Evolutionary conservation across 148 eudicot species (phyloP), one percentile per base, ranked within the genome.

Genomic region (Tetragonia tetragonoides): DNA sequence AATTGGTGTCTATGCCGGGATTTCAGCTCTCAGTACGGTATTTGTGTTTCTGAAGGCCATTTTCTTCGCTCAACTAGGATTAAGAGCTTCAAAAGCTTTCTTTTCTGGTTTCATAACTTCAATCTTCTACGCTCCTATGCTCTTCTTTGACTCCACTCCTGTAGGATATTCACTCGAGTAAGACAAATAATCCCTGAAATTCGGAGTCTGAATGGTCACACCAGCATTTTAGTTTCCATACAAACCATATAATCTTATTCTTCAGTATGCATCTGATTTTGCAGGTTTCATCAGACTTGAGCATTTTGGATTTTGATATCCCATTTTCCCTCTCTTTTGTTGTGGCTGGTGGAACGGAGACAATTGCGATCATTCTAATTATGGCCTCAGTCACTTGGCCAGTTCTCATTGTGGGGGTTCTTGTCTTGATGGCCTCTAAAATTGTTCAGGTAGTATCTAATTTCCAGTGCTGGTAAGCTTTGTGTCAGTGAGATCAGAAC

Each of bases 101-200:
- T 89, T 89, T 81, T 79, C 79, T 5, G 80, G 78, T 40, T 82
- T 89, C 68, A 85, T 65, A 20, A 47, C 80, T 69, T 91, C 92
- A 0, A 68, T 89, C 40, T 89, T 89, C 77, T 75, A 75, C 38
- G 95, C 95, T 75, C 92, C 95, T 15, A 91, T 89, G 92, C 82
- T 84, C 44, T 91, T 91, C 85, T 91, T 89, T 54, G 92, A 91
- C 70, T 91, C 95, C 44, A 91, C 95, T 51, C 95, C 95, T 51
- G 86, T 89, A 71, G 95, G 80, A 89, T 90, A 37, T 81, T 90
- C 61, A 85, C 90, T 14, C 84, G 92, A 28, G 95, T 90, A 89
- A 82, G 86, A 54, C 17, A 53, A 37, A 16, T n/a, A n/a, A n/a
- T n/a, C n/a, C n/a, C n/a, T n/a, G n/a, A n/a, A n/a, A n/a, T n/a